Conservation (phyloP, 208 protist species). For the Trypanosoma theileri region DNA sequence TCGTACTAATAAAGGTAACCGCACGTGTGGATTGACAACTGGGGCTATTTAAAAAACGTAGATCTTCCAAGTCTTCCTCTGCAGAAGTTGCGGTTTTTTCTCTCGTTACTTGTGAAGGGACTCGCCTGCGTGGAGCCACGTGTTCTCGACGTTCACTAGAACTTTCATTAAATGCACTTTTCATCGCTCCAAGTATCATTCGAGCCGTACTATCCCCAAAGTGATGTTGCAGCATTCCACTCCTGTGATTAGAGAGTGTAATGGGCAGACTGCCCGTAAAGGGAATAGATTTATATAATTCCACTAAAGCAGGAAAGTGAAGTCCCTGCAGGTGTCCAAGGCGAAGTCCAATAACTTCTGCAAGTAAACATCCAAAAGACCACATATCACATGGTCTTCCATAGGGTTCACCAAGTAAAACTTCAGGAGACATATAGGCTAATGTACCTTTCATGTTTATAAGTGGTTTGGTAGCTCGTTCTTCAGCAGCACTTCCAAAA, state of each 20-base stretch:
- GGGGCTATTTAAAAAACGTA: neutral
- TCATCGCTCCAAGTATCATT: slow-evolving; percentile 47
- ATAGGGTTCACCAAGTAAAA: slow-evolving; percentile 81
- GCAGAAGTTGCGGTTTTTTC: neutral
- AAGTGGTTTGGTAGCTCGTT: slow-evolving; percentile 43
- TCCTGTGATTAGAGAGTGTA: slow-evolving; percentile 47
- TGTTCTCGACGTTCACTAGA: slow-evolving; percentile 28
- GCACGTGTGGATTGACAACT: slow-evolving; percentile 20
- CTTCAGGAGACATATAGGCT: slow-evolving; percentile 85
- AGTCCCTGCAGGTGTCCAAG: slow-evolving; percentile 72
- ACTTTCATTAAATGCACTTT: slow-evolving; percentile 32
- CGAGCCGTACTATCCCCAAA: slow-evolving; percentile 22
- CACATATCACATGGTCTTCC: slow-evolving; percentile 81
- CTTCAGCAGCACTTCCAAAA: slow-evolving; percentile 68
- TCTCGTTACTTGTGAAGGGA: neutral
- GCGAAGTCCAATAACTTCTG: slow-evolving; percentile 71
- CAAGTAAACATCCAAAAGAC: slow-evolving; percentile 79
- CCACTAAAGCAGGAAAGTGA: slow-evolving; percentile 61
- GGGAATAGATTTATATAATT: slow-evolving; percentile 60
- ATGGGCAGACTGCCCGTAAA: slow-evolving; percentile 47
- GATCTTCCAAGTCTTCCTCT: neutral
- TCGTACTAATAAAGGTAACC: slow-evolving; percentile 48
- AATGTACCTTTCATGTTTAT: slow-evolving; percentile 81
- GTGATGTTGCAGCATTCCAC: slow-evolving; percentile 44
- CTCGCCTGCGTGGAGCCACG: neutral